Conservation (phyloP, 345 rosid genomes). For the Salix udensis region DNA sequence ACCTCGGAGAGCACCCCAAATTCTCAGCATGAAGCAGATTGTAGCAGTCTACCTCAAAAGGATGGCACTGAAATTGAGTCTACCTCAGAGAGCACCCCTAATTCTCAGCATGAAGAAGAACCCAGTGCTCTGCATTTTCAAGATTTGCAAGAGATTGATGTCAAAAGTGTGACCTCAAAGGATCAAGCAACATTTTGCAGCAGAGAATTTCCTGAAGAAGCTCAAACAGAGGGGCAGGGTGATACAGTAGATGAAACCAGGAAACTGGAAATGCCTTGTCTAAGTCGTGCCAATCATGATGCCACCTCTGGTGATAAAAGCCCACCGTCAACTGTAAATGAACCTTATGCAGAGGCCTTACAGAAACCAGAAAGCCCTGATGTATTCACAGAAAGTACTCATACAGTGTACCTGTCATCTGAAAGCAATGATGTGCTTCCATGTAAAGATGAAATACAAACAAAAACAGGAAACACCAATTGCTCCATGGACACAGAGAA, state of each 20-base stretch:
- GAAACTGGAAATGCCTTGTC: constrained; percentile 15
- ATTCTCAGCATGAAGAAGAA: constrained; percentile 28
- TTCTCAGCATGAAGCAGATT: constrained; percentile 27
- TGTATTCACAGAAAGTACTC: constrained; percentile 28
- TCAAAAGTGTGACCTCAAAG: constrained; percentile 20
- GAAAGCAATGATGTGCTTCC: constrained; percentile 25
- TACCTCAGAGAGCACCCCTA: constrained; percentile 16
- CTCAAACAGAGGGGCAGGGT: constrained; percentile 21
- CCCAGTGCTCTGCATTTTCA: constrained; percentile 26
- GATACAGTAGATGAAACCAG: constrained; percentile 22
- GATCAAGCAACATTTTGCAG: constrained; percentile 21
- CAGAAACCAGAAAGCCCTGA: constrained; percentile 27
- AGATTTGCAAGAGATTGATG: constrained; percentile 30
- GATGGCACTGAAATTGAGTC: constrained; percentile 23
- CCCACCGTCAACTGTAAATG: constrained; percentile 22
- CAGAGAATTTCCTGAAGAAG: constrained; percentile 30
- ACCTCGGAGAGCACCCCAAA: constrained; percentile 16
- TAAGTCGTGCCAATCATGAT: constrained; percentile 8
- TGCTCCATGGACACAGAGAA: constrained; percentile 29
- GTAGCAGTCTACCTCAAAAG: constrained; percentile 24
- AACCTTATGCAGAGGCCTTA: constrained; percentile 27
- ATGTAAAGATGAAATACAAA: constrained; percentile 18
- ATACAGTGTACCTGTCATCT: constrained; percentile 26
- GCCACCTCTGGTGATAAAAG: constrained; percentile 24
- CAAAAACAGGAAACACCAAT: constrained; percentile 24